Conservation (phyloP, 2,329 filamentous ascomycete genomes). For the Blumeria hordei region DNA sequence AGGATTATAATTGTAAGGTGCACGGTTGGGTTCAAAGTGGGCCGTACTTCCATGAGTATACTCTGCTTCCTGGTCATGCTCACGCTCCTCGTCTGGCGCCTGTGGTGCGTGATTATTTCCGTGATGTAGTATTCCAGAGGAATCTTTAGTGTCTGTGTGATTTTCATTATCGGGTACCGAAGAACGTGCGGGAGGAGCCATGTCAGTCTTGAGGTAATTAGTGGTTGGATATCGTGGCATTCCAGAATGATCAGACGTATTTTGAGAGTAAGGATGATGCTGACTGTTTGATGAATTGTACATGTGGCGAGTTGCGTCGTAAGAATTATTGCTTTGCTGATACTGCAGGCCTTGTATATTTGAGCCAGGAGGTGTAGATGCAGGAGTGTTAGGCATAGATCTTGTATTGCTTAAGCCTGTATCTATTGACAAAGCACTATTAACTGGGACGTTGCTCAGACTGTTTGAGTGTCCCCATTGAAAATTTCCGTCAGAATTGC, state of each 20-base stretch:
- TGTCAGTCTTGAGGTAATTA: constrained; percentile 61
- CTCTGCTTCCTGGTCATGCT: constrained; percentile 56
- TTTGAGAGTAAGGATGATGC: constrained; percentile 45
- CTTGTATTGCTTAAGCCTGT: constrained; percentile 53
- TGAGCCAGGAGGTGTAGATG: constrained; percentile 65
- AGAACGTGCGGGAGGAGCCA: constrained; percentile 55
- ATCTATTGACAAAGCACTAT: constrained; percentile 59
- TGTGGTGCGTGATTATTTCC: constrained; percentile 29
- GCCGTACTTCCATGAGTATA: constrained; percentile 65
- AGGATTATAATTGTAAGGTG: constrained; percentile 51
- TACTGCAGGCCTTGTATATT: constrained; percentile 50
- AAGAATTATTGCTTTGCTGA: constrained; percentile 45
- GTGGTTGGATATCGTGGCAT: constrained; percentile 41
- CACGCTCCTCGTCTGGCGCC: constrained; percentile 39
- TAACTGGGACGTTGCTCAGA: constrained; percentile 35
- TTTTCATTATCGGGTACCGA: constrained; percentile 31
- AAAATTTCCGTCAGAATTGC: constrained; percentile 47
- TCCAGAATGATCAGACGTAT: constrained; percentile 33
- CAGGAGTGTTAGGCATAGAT: constrained; percentile 77
- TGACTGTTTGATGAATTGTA: constrained; percentile 46
- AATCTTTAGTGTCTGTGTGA: constrained; percentile 33
- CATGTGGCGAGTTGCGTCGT: constrained; percentile 55
- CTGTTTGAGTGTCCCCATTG: constrained; percentile 42
- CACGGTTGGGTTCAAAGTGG: constrained; percentile 46
- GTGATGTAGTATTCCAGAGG: constrained; percentile 43